Conservation (phyloP, 306 rosid species). For the Spatholobus suberectus region DNA sequence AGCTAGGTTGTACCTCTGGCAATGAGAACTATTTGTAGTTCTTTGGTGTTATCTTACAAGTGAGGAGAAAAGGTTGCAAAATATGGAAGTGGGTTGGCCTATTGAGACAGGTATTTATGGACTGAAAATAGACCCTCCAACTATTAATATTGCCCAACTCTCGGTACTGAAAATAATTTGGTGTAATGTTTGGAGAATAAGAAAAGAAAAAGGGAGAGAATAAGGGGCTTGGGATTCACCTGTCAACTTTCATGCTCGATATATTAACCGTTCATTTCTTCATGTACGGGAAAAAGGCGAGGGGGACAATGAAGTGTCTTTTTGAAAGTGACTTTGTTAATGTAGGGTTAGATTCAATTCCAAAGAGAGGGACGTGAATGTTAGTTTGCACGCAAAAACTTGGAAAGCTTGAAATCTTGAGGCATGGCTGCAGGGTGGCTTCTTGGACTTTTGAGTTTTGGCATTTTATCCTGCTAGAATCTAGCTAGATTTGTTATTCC, state of each 20-base stretch:
- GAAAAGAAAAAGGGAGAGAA: neutral
- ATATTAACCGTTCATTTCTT: conserved; percentile 44
- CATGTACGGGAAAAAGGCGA: conserved; percentile 51
- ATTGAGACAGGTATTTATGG: conserved; percentile 51
- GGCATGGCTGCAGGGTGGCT: conserved; percentile 13
- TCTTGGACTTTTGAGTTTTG: conserved; percentile 49
- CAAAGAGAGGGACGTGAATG: conserved; percentile 28
- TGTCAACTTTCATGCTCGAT: conserved; percentile 46
- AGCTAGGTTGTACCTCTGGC: conserved; percentile 11
- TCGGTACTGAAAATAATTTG: neutral
- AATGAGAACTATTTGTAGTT: conserved; percentile 25
- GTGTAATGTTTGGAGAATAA: conserved; percentile 26
- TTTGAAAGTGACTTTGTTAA: conserved; percentile 47
- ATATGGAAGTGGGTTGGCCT: conserved; percentile 49
- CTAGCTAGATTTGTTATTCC: neutral
- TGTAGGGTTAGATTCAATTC: conserved; percentile 16
- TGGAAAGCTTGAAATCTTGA: neutral
- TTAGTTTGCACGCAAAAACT: conserved; percentile 35
- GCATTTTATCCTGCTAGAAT: conserved; percentile 39
- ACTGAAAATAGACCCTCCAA: conserved; percentile 55
- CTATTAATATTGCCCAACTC: too few species aligned
- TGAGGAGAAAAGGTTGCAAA: conserved; percentile 42
- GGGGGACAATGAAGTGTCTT: conserved; percentile 40
- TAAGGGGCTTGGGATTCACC: conserved; percentile 28
- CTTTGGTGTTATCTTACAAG: conserved; percentile 18